phyloP scores from a whole-genome alignment of 306 rosid genomes.

The Sindora glabra region DNA sequence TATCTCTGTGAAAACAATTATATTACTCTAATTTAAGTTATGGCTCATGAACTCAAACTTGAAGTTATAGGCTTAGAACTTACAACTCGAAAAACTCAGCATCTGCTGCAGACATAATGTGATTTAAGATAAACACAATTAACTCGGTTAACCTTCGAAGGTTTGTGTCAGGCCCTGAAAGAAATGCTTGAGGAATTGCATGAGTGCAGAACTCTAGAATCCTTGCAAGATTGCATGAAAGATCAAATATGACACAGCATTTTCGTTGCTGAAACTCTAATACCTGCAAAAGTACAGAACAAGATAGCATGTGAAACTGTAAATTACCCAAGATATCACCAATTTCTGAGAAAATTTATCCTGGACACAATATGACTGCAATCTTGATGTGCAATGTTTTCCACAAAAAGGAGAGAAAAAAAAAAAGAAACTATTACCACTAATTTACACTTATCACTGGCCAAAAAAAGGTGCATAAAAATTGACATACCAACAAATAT shows the following conservation, averaged over 20 bases:
- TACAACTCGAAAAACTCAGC: slow-evolving; percentile 89
- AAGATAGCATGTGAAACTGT: slow-evolving; percentile 12
- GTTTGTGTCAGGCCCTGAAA: slow-evolving; percentile 81
- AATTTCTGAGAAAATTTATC: no score
- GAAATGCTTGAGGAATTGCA: slow-evolving; percentile 85
- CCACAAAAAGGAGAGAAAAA: no score
- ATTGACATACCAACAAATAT: no score
- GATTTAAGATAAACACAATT: slow-evolving; percentile 79
- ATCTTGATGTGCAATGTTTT: no score
- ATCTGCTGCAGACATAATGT: slow-evolving; percentile 72
- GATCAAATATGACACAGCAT: slow-evolving; percentile 89
- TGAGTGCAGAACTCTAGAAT: slow-evolving; percentile 80
- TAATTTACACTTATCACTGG: no score
- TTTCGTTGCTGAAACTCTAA: slow-evolving; percentile 90
- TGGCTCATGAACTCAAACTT: background rate
- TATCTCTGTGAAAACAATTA: background rate
- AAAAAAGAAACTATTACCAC: no score
- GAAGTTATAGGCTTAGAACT: slow-evolving; percentile 26
- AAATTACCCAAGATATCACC: no score
- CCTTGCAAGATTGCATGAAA: slow-evolving; percentile 90
- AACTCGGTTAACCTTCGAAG: slow-evolving; percentile 86
- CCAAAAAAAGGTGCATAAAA: no score
- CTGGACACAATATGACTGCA: no score
- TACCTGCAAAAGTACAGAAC: slow-evolving; percentile 52
- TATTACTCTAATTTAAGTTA: background rate